phyloP scores from a whole-genome alignment of 306 rosid species.

The Quillaja saponaria region DNA sequence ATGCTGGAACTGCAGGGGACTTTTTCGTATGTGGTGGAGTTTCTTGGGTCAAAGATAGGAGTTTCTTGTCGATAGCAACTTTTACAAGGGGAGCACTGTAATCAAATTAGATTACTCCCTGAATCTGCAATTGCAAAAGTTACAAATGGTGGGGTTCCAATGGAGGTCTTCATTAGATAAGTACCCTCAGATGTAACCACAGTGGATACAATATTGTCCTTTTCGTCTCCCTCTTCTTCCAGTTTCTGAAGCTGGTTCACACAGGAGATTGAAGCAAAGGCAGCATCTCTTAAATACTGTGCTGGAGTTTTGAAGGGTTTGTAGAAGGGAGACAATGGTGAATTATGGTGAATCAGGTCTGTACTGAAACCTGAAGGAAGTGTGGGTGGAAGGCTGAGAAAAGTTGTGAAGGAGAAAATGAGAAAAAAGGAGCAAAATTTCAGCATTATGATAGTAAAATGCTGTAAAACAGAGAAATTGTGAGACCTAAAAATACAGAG shows the following conservation, averaged over 20 bases:
- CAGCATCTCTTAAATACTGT: not conserved
- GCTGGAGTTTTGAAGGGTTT: constrained; percentile 13
- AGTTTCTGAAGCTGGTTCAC: not conserved
- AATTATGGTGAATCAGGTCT: constrained; percentile 34
- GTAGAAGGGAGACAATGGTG: constrained; percentile 28
- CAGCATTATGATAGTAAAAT: no score
- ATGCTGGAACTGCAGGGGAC: constrained; percentile 3
- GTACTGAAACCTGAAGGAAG: constrained; percentile 17
- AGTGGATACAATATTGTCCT: not conserved
- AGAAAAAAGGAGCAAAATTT: no score
- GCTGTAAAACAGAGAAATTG: no score
- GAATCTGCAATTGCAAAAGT: constrained; percentile 28
- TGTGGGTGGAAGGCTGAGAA: no score
- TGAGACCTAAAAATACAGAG: no score
- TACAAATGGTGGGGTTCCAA: constrained; percentile 37
- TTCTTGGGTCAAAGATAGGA: constrained; percentile 7
- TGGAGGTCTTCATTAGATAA: constrained; percentile 27
- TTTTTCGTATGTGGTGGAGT: constrained; percentile 9
- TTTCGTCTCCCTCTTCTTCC: no score
- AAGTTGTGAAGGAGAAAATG: no score
- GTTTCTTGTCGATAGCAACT: constrained; percentile 13
- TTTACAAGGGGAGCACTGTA: constrained; percentile 30
- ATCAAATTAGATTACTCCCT: constrained; percentile 34
- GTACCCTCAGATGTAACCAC: constrained; percentile 1
- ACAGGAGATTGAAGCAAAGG: constrained; percentile 11